Conservation (phyloP, 2,329 filamentous ascomycete species). For the Pseudocercospora eumusae region DNA sequence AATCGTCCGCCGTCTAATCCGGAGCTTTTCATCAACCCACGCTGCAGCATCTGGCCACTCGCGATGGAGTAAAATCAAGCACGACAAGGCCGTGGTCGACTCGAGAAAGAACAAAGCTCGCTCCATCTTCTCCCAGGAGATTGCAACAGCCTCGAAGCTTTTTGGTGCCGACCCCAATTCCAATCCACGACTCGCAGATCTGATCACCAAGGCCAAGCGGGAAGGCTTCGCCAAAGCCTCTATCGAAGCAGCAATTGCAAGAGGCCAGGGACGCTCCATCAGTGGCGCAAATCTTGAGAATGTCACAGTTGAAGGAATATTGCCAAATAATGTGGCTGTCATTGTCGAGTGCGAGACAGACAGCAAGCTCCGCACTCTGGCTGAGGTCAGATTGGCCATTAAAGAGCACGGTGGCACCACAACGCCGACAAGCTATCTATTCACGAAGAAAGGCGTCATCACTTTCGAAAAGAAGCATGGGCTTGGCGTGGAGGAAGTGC, state of each 20-base stretch:
- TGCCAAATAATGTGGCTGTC: constrained; percentile 71
- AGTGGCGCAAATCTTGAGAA: constrained; percentile 75
- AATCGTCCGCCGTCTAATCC: no score
- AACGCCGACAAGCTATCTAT: constrained; percentile 79
- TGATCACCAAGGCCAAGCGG: constrained; percentile 78
- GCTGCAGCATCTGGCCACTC: constrained; percentile 68
- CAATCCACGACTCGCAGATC: constrained; percentile 74
- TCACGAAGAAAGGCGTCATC: constrained; percentile 75
- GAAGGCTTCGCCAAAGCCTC: constrained; percentile 78
- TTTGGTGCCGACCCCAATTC: constrained; percentile 71
- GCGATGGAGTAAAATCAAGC: constrained; percentile 94
- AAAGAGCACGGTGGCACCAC: constrained; percentile 70
- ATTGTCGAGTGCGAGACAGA: constrained; percentile 87
- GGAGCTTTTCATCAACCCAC: constrained; percentile 29
- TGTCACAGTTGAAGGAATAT: constrained; percentile 75
- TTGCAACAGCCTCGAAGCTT: constrained; percentile 75
- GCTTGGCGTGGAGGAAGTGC: constrained; percentile 65
- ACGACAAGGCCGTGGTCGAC: constrained; percentile 89
- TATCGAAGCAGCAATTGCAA: constrained; percentile 83
- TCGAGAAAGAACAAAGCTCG: constrained; percentile 73
- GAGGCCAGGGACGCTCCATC: constrained; percentile 80
- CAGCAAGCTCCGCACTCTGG: constrained; percentile 70
- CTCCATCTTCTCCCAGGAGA: constrained; percentile 67
- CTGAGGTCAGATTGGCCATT: constrained; percentile 70
- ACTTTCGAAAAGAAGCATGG: constrained; percentile 64